These are phyloP conservation scores for Picea sitchensis DNA, from an alignment of 75 land plant genomes.

Conservation along the genomic window DNA sequence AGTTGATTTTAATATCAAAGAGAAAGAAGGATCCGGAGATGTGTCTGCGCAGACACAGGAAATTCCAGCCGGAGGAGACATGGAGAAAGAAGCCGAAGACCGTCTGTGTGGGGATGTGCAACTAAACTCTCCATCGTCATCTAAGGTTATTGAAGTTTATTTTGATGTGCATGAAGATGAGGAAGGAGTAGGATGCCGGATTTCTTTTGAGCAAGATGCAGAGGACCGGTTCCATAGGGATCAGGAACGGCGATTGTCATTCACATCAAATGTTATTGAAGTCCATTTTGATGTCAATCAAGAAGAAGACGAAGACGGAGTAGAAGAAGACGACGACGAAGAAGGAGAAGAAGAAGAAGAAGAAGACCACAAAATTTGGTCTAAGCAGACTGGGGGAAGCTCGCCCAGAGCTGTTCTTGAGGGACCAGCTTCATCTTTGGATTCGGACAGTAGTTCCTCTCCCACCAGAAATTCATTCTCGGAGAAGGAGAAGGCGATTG, in stretches of 20 bases:
- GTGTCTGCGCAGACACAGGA: background rate
- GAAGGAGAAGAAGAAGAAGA: background rate
- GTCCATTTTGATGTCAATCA: conserved; percentile 1
- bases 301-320: background rate
- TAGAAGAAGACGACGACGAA: background rate
- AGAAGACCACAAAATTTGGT: conserved; percentile 1
- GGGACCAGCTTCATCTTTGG: conserved; percentile 3
- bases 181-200: background rate
- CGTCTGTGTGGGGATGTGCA: background rate
- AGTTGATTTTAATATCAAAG: background rate
- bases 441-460: conserved; percentile 19
- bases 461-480: conserved; percentile 14
- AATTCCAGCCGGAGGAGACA: background rate
- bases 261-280: conserved; percentile 2
- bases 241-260: background rate
- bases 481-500: conserved; percentile 2
- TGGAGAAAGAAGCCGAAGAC: background rate
- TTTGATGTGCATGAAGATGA: conserved; percentile 4
- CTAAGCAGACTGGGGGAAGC: background rate
- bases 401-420: conserved; percentile 26
- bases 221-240: background rate
- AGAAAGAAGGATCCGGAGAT: background rate
- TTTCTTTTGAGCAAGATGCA: background rate
- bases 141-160: background rate
- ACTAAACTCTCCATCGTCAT: background rate